Evolutionary conservation across 164 flowering plant species (phyloP).

Genomic region (Euptelea pleiosperma): DNA sequence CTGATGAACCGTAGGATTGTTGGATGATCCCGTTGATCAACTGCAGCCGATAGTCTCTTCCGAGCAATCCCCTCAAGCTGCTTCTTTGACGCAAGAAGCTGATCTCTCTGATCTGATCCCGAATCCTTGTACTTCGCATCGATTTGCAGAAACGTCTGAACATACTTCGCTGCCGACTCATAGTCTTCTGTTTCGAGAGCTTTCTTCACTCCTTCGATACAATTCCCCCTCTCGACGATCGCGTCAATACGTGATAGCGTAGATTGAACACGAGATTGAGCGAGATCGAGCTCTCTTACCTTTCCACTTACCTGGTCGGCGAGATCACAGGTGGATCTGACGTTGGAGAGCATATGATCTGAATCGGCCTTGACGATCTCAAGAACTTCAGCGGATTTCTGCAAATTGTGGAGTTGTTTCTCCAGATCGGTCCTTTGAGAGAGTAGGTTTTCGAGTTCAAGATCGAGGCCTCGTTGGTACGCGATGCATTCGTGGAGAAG

Average conservation of each 20-base stretch:
- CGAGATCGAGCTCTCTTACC: constrained; percentile 89
- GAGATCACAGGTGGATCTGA: constrained; percentile 65
- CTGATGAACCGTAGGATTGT: constrained; percentile 55
- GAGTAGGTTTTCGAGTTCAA: constrained; percentile 64
- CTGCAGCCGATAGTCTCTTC: constrained; percentile 50
- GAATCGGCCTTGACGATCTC: constrained; percentile 72
- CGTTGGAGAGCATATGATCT: constrained; percentile 29
- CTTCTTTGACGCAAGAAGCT: constrained; percentile 57
- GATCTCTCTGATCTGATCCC: constrained; percentile 68
- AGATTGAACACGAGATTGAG: constrained; percentile 68
- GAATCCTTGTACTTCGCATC: constrained; percentile 59
- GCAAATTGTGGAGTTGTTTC: constrained; percentile 55
- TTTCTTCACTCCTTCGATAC: constrained; percentile 67
- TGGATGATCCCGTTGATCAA: constrained; percentile 75
- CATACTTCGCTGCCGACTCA: constrained; percentile 66
- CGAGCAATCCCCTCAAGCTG: constrained; percentile 72
- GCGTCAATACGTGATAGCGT: constrained; percentile 78
- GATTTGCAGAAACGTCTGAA: constrained; percentile 60
- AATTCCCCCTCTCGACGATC: constrained; percentile 60
- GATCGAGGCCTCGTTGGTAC: constrained; percentile 75
- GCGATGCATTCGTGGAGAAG: constrained; percentile 97
- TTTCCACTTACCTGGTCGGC: constrained; percentile 86
- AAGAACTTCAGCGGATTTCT: constrained; percentile 60
- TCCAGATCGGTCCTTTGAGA: constrained; percentile 73
- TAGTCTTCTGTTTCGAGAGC: constrained; percentile 68